phyloP scores from a whole-genome alignment of 345 rosid genomes.

The Raphanus raphanistrum region DNA sequence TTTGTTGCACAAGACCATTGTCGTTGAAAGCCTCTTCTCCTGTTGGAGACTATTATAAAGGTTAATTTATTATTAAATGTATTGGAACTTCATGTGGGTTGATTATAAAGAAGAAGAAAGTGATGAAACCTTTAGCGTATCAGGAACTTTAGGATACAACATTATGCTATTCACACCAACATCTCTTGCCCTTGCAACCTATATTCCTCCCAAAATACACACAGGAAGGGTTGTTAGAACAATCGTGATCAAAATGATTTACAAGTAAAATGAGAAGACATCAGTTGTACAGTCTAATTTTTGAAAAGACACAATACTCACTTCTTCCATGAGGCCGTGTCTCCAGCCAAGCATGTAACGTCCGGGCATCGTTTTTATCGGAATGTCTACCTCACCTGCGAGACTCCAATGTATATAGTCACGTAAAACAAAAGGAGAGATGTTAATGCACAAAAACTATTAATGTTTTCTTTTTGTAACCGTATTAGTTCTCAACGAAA shows the following conservation, averaged over 20 bases:
- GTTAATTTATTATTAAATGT: not conserved
- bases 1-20: slow-evolving; percentile 76
- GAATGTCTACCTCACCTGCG: slow-evolving; percentile 84
- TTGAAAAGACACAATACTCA: slow-evolving; percentile 26
- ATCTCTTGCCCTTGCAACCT: slow-evolving; percentile 88
- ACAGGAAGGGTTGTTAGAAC: not conserved
- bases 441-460: slow-evolving; percentile 1
- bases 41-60: slow-evolving; percentile 52
- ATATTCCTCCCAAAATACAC: slow-evolving; percentile 10
- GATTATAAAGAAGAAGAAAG: slow-evolving; percentile 1
- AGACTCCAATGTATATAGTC: too few relatives aligned
- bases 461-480: not conserved
- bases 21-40: slow-evolving; percentile 94
- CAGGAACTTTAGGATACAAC: slow-evolving; percentile 93
- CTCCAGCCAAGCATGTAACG: slow-evolving; percentile 95
- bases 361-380: slow-evolving; percentile 95
- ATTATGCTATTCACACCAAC: slow-evolving; percentile 85
- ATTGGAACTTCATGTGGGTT: not conserved
- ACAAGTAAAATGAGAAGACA: not conserved
- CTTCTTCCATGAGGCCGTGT: slow-evolving; percentile 85
- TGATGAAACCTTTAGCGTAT: slow-evolving; percentile 65
- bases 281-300: not conserved
- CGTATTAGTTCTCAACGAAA: not conserved
- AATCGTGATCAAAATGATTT: not conserved
- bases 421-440: not conserved